Conservation (phyloP, 768 basidiomycete species). For the Hypholoma fasciculare region DNA sequence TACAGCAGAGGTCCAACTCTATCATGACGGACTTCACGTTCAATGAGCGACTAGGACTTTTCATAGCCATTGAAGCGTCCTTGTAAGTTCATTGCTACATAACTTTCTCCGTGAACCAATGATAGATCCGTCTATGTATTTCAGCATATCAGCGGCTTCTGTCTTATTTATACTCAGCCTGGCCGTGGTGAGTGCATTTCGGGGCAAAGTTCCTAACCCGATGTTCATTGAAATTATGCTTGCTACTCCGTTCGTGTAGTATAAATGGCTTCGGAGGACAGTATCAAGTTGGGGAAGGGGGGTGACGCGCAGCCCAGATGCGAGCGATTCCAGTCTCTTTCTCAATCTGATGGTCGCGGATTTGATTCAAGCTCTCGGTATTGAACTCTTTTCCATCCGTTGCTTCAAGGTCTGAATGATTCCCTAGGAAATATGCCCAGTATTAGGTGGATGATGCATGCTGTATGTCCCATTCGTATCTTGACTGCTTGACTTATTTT, state of each 20-base stretch:
- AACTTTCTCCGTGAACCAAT: not conserved
- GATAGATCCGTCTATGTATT: not conserved
- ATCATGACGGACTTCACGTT: constrained; percentile 14
- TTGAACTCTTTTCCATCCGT: not conserved
- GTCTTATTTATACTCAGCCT: not conserved
- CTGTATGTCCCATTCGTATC: constrained; percentile 20
- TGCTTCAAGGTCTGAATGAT: not conserved
- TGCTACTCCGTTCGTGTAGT: constrained; percentile 1
- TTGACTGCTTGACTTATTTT: not conserved
- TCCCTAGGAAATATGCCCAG: constrained; percentile 40
- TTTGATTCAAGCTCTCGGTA: constrained; percentile 42
- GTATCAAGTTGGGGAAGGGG: constrained; percentile 10
- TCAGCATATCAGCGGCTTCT: not conserved
- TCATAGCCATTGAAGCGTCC: constrained; percentile 21
- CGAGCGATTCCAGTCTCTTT: constrained; percentile 40
- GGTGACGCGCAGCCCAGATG: constrained; percentile 18
- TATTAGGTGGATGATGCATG: constrained; percentile 39
- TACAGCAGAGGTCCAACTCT: no score
- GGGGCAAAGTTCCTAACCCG: not conserved
- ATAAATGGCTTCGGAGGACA: constrained; percentile 21
- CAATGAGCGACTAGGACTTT: constrained; percentile 23
- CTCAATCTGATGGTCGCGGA: constrained; percentile 49
- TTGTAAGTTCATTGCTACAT: not conserved
- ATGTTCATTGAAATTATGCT: not conserved
- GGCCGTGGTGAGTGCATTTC: not conserved